phyloP scores from a whole-genome alignment of 1,139 yeast species.

The Diutina neorugosa region DNA sequence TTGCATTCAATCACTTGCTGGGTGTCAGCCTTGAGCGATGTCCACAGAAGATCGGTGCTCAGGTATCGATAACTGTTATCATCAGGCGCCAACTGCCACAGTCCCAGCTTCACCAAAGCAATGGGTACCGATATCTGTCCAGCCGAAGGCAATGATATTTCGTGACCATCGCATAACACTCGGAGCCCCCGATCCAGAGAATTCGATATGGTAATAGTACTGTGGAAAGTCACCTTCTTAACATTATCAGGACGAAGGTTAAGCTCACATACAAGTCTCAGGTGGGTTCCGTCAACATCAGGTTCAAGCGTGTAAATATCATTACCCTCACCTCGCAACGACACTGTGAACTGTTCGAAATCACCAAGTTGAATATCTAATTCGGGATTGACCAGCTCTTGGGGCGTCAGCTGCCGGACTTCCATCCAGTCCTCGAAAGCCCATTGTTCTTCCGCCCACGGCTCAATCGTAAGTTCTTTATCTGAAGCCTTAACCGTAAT shows the following conservation, averaged over 20 bases:
- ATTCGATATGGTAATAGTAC: conserved; percentile 63
- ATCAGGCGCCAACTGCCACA: conserved; percentile 48
- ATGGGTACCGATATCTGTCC: conserved; percentile 59
- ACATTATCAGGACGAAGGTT: conserved; percentile 62
- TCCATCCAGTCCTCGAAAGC: conserved; percentile 90
- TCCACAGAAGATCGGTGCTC: neutral
- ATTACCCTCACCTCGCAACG: conserved; percentile 80
- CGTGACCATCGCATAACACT: conserved; percentile 9
- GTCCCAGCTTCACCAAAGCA: conserved; percentile 47
- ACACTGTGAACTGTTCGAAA: conserved; percentile 43
- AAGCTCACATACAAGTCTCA: conserved; percentile 63
- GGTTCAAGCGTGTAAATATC: conserved; percentile 61
- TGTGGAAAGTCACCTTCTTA: conserved; percentile 62
- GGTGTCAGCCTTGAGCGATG: neutral
- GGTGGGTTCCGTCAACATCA: conserved; percentile 49
- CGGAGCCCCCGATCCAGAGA: conserved; percentile 50
- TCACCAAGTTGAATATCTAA: conserved; percentile 53
- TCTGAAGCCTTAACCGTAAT: conserved; percentile 36
- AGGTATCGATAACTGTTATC: conserved; percentile 8
- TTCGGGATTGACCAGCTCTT: conserved; percentile 29
- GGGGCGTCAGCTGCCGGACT: conserved; percentile 43
- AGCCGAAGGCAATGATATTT: conserved; percentile 37
- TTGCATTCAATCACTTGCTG: neutral
- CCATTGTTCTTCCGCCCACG: conserved; percentile 60
- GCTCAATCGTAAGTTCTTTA: conserved; percentile 18